These are phyloP conservation scores for Saprolegnia parasitica DNA, from an alignment of 352 stramenopile species.

Conservation along the genomic window DNA sequence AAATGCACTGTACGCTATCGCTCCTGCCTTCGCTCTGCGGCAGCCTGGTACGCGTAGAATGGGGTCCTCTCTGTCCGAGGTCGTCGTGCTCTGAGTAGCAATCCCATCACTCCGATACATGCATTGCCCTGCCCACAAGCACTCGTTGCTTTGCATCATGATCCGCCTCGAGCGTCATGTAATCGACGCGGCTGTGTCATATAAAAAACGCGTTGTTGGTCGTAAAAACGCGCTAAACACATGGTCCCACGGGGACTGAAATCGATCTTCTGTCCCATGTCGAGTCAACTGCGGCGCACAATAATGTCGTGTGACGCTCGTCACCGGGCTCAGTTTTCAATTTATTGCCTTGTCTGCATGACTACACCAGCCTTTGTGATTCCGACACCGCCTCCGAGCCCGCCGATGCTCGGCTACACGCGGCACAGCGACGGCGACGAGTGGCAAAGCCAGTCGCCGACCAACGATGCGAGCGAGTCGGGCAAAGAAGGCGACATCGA, in stretches of 20 bases:
- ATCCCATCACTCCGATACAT: too few relatives aligned
- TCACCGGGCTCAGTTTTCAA: not conserved
- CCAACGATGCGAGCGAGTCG: not conserved
- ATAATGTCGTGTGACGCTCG: not conserved
- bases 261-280: conserved; percentile 1
- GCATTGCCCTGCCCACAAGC: too few relatives aligned
- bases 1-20: too few relatives aligned
- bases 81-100: too few relatives aligned
- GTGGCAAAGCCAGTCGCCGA: not conserved
- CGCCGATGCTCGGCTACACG: conserved; percentile 1
- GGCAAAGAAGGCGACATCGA: not conserved
- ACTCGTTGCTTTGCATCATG: too few relatives aligned
- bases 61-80: too few relatives aligned
- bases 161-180: too few relatives aligned
- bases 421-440: not conserved
- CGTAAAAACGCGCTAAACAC: not conserved
- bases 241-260: too few relatives aligned
- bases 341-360: not conserved
- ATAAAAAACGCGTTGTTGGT: not conserved
- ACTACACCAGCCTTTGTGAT: not conserved
- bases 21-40: too few relatives aligned
- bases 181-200: not conserved
- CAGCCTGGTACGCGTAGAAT: too few relatives aligned
- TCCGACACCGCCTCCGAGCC: not conserved
- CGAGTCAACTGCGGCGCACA: not conserved